Evolutionary conservation across 2,329 filamentous ascomycete species (phyloP).

Genomic region (Fusarium oxysporum): DNA sequence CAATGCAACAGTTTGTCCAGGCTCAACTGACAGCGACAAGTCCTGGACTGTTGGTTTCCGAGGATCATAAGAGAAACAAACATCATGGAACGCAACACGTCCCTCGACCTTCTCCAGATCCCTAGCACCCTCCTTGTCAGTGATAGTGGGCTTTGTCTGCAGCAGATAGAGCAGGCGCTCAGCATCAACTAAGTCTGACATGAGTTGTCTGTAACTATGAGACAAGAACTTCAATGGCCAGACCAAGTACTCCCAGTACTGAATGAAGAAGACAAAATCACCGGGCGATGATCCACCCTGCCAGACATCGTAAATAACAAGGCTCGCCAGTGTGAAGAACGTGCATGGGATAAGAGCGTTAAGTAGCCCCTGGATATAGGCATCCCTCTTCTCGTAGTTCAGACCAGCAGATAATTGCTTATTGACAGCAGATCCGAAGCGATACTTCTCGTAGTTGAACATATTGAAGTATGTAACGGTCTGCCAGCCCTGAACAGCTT

Average conservation of each 20-base stretch:
- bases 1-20: constrained; percentile 68
- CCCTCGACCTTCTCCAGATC: constrained; percentile 59
- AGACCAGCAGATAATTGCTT: constrained; percentile 37
- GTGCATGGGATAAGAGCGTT: constrained; percentile 60
- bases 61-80: constrained; percentile 66
- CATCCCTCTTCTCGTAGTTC: constrained; percentile 38
- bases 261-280: constrained; percentile 70
- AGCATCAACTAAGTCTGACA: constrained; percentile 69
- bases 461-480: constrained; percentile 63
- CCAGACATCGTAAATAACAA: constrained; percentile 40
- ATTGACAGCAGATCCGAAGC: constrained; percentile 45
- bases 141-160: constrained; percentile 66
- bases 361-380: constrained; percentile 37
- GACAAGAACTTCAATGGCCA: constrained; percentile 53
- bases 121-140: constrained; percentile 58
- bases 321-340: constrained; percentile 46
- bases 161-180: constrained; percentile 70
- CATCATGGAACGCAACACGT: constrained; percentile 64
- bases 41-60: constrained; percentile 63
- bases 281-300: constrained; percentile 33
- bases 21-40: constrained; percentile 60
- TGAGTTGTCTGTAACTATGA: constrained; percentile 42
- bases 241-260: constrained; percentile 68
- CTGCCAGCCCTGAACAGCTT: constrained; percentile 70
- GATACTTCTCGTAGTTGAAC: constrained; percentile 46